Conservation (phyloP, 768 basidiomycete species). For the Cystoderma amianthinum region DNA sequence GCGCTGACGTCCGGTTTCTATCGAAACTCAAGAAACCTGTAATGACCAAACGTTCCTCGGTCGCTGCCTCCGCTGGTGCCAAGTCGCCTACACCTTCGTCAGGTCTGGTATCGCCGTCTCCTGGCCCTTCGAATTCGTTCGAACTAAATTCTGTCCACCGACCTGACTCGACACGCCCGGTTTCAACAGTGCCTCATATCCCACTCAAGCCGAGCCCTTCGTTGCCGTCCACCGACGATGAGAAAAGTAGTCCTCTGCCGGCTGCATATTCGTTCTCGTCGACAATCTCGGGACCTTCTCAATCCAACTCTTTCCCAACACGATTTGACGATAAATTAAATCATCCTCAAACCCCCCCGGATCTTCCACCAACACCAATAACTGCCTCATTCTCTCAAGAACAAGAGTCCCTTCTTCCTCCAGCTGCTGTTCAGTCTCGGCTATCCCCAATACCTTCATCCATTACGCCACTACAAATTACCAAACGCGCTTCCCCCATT, state of each 20-base stretch:
- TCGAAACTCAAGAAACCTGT: conserved; percentile 74
- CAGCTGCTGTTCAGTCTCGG: conserved; percentile 2
- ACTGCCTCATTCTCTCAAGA: conserved; percentile 5
- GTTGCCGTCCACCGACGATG: neutral
- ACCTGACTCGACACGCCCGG: neutral
- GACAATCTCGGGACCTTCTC: neutral
- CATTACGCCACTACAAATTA: conserved; percentile 17
- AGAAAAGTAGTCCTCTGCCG: neutral
- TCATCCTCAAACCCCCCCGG: neutral
- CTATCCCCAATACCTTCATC: conserved; percentile 1
- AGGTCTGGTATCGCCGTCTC: conserved; percentile 8
- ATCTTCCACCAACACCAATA: neutral
- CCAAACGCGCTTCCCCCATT: conserved; percentile 9
- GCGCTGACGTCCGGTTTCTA: conserved; percentile 59
- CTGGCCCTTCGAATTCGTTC: conserved; percentile 2
- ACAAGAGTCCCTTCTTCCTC: conserved; percentile 10
- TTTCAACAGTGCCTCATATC: neutral
- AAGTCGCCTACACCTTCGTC: conserved; percentile 16
- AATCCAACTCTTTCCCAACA: neutral
- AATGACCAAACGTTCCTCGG: conserved; percentile 62
- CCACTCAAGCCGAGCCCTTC: too few species aligned
- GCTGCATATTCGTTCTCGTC: neutral
- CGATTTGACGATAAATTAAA: neutral
- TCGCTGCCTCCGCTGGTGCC: conserved; percentile 10
- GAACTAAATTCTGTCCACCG: neutral